Conservation (phyloP, 2,329 filamentous ascomycete genomes). For the Penicillium griseofulvum region DNA sequence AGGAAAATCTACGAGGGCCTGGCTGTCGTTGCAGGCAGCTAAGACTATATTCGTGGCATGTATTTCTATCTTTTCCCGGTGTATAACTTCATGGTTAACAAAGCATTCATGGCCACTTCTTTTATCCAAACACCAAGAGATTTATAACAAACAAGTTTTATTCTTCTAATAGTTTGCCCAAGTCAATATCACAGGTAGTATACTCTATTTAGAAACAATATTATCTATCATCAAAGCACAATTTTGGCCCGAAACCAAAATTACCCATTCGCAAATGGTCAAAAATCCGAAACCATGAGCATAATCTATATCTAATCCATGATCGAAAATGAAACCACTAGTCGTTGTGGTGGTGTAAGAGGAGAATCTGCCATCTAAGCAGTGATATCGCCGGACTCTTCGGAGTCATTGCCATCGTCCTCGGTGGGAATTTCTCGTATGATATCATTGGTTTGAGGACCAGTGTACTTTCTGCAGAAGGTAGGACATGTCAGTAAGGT, state of each 20-base stretch:
- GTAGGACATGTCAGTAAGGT: conserved; percentile 4
- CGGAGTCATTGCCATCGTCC: conserved; percentile 24
- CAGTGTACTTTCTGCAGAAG: conserved; percentile 54
- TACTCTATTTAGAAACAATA: neutral
- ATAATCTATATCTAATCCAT: neutral
- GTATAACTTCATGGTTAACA: conserved; percentile 9
- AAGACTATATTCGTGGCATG: conserved; percentile 19
- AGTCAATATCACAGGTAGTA: neutral
- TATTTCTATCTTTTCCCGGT: conserved; percentile 13
- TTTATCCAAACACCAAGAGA: neutral
- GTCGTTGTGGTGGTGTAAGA: neutral
- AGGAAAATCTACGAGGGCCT: conserved; percentile 90
- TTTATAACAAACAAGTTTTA: neutral
- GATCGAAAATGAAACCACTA: neutral
- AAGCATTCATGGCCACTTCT: conserved; percentile 3
- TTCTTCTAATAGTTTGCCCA: neutral
- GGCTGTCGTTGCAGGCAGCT: conserved; percentile 80
- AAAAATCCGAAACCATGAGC: neutral
- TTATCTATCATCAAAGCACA: neutral
- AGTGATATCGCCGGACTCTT: conserved; percentile 12
- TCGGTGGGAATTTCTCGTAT: conserved; percentile 36
- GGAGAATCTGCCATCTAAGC: conserved; percentile 1
- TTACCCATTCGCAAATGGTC: neutral
- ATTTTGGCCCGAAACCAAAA: neutral
- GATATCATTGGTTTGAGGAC: conserved; percentile 57